Conservation (phyloP, 192 early-diverging fungal genomes). For the Rhizoclosmatium sp. region DNA sequence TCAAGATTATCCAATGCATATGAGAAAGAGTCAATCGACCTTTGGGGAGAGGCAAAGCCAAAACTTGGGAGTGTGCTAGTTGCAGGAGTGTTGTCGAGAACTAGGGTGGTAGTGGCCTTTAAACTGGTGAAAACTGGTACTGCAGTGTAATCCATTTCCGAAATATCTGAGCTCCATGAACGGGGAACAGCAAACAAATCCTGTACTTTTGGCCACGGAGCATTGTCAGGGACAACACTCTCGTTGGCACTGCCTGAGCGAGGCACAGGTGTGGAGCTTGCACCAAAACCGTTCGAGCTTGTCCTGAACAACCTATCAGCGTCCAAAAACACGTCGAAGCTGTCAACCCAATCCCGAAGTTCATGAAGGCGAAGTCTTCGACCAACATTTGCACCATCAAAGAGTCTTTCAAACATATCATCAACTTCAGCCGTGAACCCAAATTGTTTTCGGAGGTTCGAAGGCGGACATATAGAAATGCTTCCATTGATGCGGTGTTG, state of each 20-base stretch:
- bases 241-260: neutral
- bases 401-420: constrained; percentile 7
- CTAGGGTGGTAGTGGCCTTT: neutral
- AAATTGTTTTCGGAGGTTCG: neutral
- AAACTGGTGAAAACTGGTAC: constrained; percentile 18
- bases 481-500: neutral
- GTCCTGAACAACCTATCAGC: neutral
- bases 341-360: constrained; percentile 2
- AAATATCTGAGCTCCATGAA: constrained; percentile 18
- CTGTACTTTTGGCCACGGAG: neutral
- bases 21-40: neutral
- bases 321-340: neutral
- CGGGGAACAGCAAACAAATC: neutral
- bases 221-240: neutral
- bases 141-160: constrained; percentile 27
- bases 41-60: neutral
- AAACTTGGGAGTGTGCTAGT: too few species aligned
- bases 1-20: neutral
- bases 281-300: too few species aligned
- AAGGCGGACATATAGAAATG: neutral
- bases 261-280: too few species aligned
- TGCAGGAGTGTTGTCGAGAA: neutral
- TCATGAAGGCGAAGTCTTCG: neutral
- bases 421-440: constrained; percentile 19
- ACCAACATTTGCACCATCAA: constrained; percentile 10